Evolutionary conservation across 441 rosid species (phyloP).

Genomic region (Pelargonium citronellum): DNA sequence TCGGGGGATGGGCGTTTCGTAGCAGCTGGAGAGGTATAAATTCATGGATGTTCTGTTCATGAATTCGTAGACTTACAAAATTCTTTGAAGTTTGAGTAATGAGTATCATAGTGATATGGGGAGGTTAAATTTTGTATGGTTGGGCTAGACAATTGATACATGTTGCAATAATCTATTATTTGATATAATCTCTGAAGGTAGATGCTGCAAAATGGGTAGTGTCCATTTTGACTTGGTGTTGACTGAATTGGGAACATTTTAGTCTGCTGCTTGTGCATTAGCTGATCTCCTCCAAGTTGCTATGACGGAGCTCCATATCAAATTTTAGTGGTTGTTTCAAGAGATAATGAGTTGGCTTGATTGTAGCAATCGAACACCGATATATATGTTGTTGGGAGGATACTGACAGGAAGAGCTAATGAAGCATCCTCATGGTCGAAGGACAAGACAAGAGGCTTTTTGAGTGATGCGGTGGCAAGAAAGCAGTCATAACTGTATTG

Average conservation of each 20-base stretch:
- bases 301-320: background rate
- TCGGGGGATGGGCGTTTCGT: slow-evolving; percentile 60
- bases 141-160: background rate
- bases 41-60: background rate
- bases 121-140: background rate
- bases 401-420: background rate
- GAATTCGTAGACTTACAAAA: background rate
- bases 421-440: background rate
- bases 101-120: background rate
- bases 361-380: background rate
- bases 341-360: slow-evolving; percentile 4
- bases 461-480: background rate
- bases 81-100: background rate
- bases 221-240: background rate
- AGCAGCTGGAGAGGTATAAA: slow-evolving; percentile 71
- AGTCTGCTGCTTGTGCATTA: background rate
- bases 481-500: background rate
- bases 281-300: background rate
- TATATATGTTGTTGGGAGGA: background rate
- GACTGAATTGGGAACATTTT: background rate
- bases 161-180: background rate
- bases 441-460: background rate
- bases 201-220: background rate
- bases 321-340: background rate
- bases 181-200: background rate